phyloP scores from a whole-genome alignment of 441 rosid species.

The Gossypium trilobum region DNA sequence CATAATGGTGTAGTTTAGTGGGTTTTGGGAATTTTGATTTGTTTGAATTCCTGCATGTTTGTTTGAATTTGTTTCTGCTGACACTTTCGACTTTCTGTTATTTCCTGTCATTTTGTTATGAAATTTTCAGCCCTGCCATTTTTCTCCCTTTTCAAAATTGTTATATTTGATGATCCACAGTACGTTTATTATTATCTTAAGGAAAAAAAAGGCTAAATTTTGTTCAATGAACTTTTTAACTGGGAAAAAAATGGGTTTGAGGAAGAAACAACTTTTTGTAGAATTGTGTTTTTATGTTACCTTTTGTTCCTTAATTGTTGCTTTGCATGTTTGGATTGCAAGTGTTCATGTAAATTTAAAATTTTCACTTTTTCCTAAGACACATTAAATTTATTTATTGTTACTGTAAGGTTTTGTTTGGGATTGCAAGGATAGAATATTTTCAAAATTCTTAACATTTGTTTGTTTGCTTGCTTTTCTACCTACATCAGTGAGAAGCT shows the following conservation, averaged over 20 bases:
- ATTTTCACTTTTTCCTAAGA: neutral
- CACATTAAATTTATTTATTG: neutral
- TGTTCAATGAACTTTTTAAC: neutral
- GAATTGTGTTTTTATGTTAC: neutral
- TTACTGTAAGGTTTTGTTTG: neutral
- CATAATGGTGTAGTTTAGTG: neutral
- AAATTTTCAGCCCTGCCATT: neutral
- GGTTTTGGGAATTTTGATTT: neutral
- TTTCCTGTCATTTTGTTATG: constrained; percentile 11
- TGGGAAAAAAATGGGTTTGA: neutral
- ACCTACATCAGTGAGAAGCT: neutral
- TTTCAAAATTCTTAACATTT: neutral
- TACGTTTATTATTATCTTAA: neutral
- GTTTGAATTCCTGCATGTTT: neutral
- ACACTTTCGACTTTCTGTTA: neutral
- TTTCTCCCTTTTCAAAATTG: neutral
- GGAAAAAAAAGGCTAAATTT: too few species aligned
- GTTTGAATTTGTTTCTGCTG: constrained; percentile 14
- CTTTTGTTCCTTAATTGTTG: neutral
- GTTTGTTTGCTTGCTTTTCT: neutral
- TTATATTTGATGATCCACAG: neutral
- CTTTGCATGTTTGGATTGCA: neutral
- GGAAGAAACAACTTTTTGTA: neutral
- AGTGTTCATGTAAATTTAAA: neutral
- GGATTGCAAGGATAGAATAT: neutral